Evolutionary conservation across 2,329 filamentous ascomycete genomes (phyloP).

Genomic region (Stagonosporopsis tanaceti): DNA sequence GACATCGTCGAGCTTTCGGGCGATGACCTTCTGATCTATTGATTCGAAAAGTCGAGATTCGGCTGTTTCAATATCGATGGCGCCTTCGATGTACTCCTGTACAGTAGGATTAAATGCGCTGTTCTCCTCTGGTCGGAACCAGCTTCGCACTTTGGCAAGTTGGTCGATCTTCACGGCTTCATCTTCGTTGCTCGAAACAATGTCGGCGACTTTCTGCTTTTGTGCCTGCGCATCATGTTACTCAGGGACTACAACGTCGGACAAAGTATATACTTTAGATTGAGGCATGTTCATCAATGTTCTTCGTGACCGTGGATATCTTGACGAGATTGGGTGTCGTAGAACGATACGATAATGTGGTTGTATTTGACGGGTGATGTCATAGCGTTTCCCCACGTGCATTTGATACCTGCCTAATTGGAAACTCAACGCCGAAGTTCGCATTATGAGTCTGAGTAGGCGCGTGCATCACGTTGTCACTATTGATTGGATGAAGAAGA

Average conservation of each 20-base stretch:
- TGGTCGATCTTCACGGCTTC: constrained; percentile 38
- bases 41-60: constrained; percentile 29
- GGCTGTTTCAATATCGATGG: constrained; percentile 24
- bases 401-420: constrained; percentile 23
- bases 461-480: constrained; percentile 9
- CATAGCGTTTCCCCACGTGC: constrained; percentile 16
- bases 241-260: background rate
- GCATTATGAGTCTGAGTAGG: constrained; percentile 10
- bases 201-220: constrained; percentile 28
- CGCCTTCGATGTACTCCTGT: constrained; percentile 34
- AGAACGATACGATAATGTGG: constrained; percentile 4
- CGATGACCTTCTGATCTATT: constrained; percentile 38
- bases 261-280: background rate
- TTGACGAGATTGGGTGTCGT: background rate
- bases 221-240: constrained; percentile 26
- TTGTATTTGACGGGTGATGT: constrained; percentile 12
- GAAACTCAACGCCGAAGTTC: constrained; percentile 13
- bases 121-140: constrained; percentile 38
- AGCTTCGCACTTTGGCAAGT: constrained; percentile 41
- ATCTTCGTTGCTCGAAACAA: constrained; percentile 25
- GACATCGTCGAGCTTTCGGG: constrained; percentile 27
- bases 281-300: constrained; percentile 3
- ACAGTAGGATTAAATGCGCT: constrained; percentile 34
- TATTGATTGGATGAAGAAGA: constrained; percentile 10
- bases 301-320: background rate